A percentile compares a stretch with the other conserved stretches of the same genome.
Evolutionary conservation across 805 yeast genomes (phyloP).

Genomic region (Metschnikowia noctiluminum): DNA sequence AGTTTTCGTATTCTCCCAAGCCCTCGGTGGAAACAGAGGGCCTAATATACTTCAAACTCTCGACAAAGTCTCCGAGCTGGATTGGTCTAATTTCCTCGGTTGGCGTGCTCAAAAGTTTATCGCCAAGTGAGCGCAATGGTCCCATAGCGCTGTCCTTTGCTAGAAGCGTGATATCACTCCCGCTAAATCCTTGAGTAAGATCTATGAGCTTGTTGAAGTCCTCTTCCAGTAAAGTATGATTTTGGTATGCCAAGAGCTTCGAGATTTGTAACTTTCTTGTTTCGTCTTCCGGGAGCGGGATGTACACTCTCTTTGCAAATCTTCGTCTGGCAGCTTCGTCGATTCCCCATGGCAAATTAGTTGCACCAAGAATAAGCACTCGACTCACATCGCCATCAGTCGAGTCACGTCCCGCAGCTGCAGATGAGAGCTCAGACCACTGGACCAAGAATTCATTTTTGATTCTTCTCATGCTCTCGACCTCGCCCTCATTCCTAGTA

Average conservation of each 20-base stretch:
- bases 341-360: slow-evolving; percentile 94
- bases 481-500: slow-evolving; percentile 70
- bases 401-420: slow-evolving; percentile 67
- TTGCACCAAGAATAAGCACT: slow-evolving; percentile 89
- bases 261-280: slow-evolving; percentile 71
- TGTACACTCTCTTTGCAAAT: slow-evolving; percentile 86
- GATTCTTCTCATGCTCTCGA: slow-evolving; percentile 84
- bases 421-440: slow-evolving; percentile 89
- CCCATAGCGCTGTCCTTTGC: slow-evolving; percentile 99
- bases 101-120: slow-evolving; percentile 63
- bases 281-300: slow-evolving; percentile 87
- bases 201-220: slow-evolving; percentile 61
- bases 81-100: slow-evolving; percentile 79
- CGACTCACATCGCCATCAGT: slow-evolving; percentile 43
- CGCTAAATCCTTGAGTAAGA: slow-evolving; percentile 82
- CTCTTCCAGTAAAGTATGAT: slow-evolving; percentile 59
- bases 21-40: slow-evolving; percentile 89
- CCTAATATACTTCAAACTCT: slow-evolving; percentile 72
- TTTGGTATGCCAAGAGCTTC: slow-evolving; percentile 67
- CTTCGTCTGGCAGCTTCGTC: slow-evolving; percentile 96
- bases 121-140: slow-evolving; percentile 87
- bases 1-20: slow-evolving; percentile 71
- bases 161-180: slow-evolving; percentile 86
- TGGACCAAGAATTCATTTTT: slow-evolving; percentile 92
- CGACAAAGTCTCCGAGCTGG: slow-evolving; percentile 65